Conservation (phyloP, 352 stramenopile genomes). For the Globisporangium nunn region DNA sequence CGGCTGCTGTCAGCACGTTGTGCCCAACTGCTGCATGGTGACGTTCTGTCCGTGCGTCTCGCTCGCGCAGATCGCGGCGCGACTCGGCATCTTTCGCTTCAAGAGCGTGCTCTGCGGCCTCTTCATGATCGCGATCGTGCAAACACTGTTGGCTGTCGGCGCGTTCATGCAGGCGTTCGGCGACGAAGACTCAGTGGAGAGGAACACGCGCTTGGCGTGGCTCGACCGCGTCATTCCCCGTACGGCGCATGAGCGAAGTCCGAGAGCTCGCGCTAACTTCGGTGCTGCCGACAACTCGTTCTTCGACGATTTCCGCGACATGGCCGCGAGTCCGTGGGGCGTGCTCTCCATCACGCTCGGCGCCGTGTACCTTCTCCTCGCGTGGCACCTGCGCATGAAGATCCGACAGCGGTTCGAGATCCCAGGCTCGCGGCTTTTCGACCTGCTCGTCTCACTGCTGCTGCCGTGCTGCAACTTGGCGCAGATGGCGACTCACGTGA, state of each 20-base stretch:
- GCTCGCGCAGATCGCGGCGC: slow-evolving; percentile 15
- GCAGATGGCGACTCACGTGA: slow-evolving; percentile 28
- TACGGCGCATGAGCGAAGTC: not conserved
- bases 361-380: slow-evolving; percentile 6
- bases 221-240: not conserved
- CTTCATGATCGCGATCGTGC: slow-evolving; percentile 3
- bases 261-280: not conserved
- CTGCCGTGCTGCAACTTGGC: slow-evolving; percentile 20
- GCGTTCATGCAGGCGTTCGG: slow-evolving; percentile 7
- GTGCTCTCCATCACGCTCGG: slow-evolving; percentile 4
- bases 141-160: slow-evolving; percentile 4
- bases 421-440: slow-evolving; percentile 11
- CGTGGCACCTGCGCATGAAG: slow-evolving; percentile 15
- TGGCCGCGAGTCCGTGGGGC: slow-evolving; percentile 6
- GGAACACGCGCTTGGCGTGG: not conserved
- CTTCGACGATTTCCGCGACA: not conserved
- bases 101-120: slow-evolving; percentile 10
- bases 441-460: slow-evolving; percentile 12
- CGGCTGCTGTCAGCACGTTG: slow-evolving; percentile 20
- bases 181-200: not conserved
- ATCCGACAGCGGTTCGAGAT: slow-evolving; percentile 27
- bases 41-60: slow-evolving; percentile 24
- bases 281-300: not conserved
- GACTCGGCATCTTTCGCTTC: slow-evolving; percentile 9
- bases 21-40: slow-evolving; percentile 32